Evolutionary conservation across 352 stramenopile species (phyloP), one percentile per base, ranked within the genome.

Genomic region (Phytophthora cactorum): DNA sequence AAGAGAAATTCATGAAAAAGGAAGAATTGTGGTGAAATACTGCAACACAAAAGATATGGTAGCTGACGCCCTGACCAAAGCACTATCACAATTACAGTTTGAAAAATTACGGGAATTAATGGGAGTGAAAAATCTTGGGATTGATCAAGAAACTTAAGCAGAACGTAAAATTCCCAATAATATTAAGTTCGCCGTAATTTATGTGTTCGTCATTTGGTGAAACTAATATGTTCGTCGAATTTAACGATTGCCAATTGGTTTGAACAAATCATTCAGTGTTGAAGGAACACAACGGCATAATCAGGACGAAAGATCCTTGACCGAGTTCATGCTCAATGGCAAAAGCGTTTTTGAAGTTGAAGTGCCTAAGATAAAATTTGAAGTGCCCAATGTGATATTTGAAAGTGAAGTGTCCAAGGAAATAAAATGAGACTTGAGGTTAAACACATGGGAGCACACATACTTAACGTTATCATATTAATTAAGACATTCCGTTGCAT

Each of bases 1-100:
- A 59, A 11, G 22, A n/a, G 49, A 43, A n/a, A 43, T n/a, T 12
- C 29, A 54, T 8, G 29, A 43, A 9, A 43, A 29, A 25, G 15
- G 15, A 41, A 43, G 47, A n/a, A 54, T 54, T 41, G 15, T 28
- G 14, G 15, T 41, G 5, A 15, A 1, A 15, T 54, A 54, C 29
- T 54, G 47, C 47, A 54, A 15, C 11, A 43, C 28, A 10, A 41
- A 54, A 8, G 47, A 54, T 54, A 54, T 43, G 29, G 22, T 54
- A 29, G 47, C 47, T 2, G 47, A 54, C n/a, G 15, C 29, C 5
- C 27, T 54, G 8, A 54, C 47, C 0, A 54, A 54, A 25, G 28
- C 47, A 41, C 29, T 41, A n/a, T 2, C 28, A 6, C 28, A 54
- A 54, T 15, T 8, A 9, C 47, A 54, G 31, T 54, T 43, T 15